Evolutionary conservation across 169 alveolate genomes (phyloP), one percentile per base, ranked within the genome.

Genomic region (Neospora caninum): DNA sequence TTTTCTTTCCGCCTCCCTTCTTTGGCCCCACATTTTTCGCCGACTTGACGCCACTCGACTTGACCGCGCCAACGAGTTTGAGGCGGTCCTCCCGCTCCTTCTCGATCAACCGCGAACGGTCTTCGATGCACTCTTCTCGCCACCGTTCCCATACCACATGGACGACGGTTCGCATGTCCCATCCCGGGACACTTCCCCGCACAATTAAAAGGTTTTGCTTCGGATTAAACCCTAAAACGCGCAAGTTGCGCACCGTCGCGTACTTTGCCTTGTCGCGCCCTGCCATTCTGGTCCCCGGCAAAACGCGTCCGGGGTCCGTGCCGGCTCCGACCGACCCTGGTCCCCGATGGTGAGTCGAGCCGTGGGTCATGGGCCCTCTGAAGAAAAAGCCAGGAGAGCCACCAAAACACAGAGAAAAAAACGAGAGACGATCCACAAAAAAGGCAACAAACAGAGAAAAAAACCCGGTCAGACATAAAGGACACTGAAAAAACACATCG

Each of bases 281-380:
- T 42, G 99, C 98, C 99, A 99, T 99, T 53, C 98, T 97, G 93
- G 98, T 98, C 34, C 99, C 98, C 54, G 99, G 99, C 87, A 97
- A 96, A 13, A 98, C 99, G 88, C 99, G 96, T 34, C 99, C 99
- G 39, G 99, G 99, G 80, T 97, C 98, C 82, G 99, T 98, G 34
- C 99, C 97, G 34, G 99, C 97, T 29, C 99, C 99, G 53, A 98
- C 96, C 9, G 99, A 97, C 43, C 99, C 99, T 34, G 98, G 98
- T 38, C 95, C 95, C 94, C 99, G 97, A 88, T 98, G 99, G 84
- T 98, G 98, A 70, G 95, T 91, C 49, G 99, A 98, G 70, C 99
- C 99, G 93, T 99, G 99, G 45, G 98, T 92, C 92, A 98, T 97
- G 0, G 99, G 98, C 34, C 98, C 98, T 83, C 98, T 97, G 92